These are phyloP conservation scores for Serendipita sp. DNA, from an alignment of 768 basidiomycete genomes.

Conservation along the genomic window DNA sequence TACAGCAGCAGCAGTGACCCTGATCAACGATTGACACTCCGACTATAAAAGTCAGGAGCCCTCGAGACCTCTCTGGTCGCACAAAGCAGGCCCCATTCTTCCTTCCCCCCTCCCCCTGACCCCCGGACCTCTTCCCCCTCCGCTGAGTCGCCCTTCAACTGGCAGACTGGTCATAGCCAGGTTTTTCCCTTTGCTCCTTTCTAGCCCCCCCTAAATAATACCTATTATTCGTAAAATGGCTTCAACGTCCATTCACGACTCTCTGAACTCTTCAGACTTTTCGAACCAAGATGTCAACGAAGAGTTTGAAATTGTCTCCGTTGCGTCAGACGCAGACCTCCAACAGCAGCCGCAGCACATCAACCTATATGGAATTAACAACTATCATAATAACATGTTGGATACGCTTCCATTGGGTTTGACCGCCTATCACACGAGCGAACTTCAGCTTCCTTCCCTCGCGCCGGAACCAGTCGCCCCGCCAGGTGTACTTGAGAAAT, in stretches of 20 bases:
- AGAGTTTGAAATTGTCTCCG: constrained; percentile 1
- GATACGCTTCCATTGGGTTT: neutral
- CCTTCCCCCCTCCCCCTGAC: too few relatives aligned
- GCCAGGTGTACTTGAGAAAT: neutral
- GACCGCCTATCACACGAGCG: neutral
- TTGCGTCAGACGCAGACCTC: neutral
- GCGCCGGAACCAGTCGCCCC: neutral
- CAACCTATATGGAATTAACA: neutral
- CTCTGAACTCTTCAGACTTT: neutral
- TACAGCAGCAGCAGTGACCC: too few relatives aligned
- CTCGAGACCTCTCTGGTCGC: too few relatives aligned
- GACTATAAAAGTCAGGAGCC: too few relatives aligned
- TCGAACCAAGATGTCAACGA: neutral
- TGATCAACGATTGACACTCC: too few relatives aligned
- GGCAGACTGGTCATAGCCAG: too few relatives aligned
- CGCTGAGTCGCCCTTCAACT: too few relatives aligned
- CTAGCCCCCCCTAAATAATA: too few relatives aligned
- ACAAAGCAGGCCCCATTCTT: too few relatives aligned
- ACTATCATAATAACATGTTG: neutral
- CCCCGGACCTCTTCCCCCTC: too few relatives aligned
- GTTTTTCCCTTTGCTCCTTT: too few relatives aligned
- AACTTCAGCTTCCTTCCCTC: neutral
- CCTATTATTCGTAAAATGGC: neutral
- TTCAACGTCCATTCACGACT: neutral
- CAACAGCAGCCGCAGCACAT: neutral